Evolutionary conservation across 495 filamentous ascomycete genomes (phyloP).

Genomic region (Articulospora tetracladia): DNA sequence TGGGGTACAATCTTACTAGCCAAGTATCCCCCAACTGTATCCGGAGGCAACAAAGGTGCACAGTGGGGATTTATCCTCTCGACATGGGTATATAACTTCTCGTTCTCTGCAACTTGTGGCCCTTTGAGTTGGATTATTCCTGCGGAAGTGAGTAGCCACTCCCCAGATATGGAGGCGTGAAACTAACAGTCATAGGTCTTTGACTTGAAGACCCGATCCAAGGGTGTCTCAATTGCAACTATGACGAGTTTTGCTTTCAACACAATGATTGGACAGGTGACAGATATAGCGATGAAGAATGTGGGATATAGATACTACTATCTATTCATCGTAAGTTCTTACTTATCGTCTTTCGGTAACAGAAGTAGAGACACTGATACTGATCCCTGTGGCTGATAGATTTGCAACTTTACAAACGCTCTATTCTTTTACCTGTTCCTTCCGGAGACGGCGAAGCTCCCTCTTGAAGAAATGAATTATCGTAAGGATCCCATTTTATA

Average conservation of each 20-base stretch:
- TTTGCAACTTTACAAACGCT: constrained; percentile 27
- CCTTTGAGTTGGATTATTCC: constrained; percentile 25
- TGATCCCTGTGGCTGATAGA: neutral
- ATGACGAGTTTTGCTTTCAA: constrained; percentile 30
- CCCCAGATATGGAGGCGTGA: neutral
- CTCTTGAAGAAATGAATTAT: constrained; percentile 26
- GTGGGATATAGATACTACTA: constrained; percentile 45
- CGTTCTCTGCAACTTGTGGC: constrained; percentile 29
- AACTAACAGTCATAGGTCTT: constrained; percentile 8
- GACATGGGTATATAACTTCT: constrained; percentile 35
- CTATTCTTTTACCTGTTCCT: constrained; percentile 27
- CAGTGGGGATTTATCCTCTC: constrained; percentile 25
- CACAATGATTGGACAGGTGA: constrained; percentile 49
- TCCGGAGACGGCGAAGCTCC: constrained; percentile 27
- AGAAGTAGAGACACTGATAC: no score
- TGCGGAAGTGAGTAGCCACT: constrained; percentile 4
- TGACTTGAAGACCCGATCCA: constrained; percentile 7
- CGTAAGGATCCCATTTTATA: neutral
- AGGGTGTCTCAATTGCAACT: constrained; percentile 16
- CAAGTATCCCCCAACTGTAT: constrained; percentile 34
- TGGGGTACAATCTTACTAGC: constrained; percentile 18
- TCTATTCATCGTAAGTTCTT: constrained; percentile 31
- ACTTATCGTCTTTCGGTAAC: no score
- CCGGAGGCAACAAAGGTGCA: constrained; percentile 31
- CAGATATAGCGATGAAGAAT: constrained; percentile 40